Conservation (phyloP, 805 yeast genomes). For the Aciculoconidium aculeatum region DNA sequence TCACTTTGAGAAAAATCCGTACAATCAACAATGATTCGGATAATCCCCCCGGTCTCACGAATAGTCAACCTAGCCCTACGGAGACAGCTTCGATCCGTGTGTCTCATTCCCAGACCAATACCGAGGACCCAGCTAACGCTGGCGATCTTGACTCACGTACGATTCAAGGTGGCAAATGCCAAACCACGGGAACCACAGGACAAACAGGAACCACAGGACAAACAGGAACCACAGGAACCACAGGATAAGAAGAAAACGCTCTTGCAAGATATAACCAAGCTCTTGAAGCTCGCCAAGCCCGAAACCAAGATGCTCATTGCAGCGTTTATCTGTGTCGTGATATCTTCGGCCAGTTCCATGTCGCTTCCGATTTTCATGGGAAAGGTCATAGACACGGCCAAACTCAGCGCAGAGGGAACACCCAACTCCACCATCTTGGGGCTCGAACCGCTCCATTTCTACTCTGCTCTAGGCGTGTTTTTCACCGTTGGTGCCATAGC, state of each 20-base stretch:
- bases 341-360: constrained; percentile 78
- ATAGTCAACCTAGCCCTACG: too few species aligned
- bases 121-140: too few species aligned
- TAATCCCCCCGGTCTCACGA: too few species aligned
- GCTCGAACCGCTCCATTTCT: constrained; percentile 57
- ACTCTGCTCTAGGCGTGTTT: constrained; percentile 51
- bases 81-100: too few species aligned
- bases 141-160: background rate
- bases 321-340: constrained; percentile 59
- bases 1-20: too few species aligned
- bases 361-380: constrained; percentile 80
- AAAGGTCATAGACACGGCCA: constrained; percentile 71
- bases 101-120: too few species aligned
- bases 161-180: too few species aligned
- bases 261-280: constrained; percentile 15
- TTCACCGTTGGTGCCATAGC: constrained; percentile 73
- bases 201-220: background rate
- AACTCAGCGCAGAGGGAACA: constrained; percentile 11
- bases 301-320: constrained; percentile 13
- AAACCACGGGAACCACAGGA: constrained; percentile 1
- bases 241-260: background rate
- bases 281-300: constrained; percentile 14
- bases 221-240: background rate
- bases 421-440: constrained; percentile 38
- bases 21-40: too few species aligned